Conservation (phyloP, 805 yeast genomes). For the Kodamaea sagamina region DNA sequence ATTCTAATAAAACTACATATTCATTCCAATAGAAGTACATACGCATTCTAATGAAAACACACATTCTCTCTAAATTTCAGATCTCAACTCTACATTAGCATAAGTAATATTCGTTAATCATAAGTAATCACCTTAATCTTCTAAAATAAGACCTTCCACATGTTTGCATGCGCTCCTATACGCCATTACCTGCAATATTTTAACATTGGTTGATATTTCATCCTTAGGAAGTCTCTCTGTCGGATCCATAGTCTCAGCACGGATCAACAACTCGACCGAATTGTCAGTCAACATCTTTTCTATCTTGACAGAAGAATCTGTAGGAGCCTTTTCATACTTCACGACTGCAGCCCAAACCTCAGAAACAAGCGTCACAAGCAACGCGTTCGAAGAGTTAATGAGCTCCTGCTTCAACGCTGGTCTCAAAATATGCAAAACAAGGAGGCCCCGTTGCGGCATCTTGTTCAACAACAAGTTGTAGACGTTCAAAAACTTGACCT, state of each 20-base stretch:
- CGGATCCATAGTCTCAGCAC: constrained; percentile 7
- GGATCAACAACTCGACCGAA: not conserved
- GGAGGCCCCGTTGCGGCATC: constrained; percentile 23
- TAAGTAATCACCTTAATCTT: constrained; percentile 22
- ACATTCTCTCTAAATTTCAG: not conserved
- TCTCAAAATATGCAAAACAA: constrained; percentile 35
- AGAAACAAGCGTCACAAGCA: constrained; percentile 29
- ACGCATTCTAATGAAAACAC: not conserved
- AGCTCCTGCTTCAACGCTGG: constrained; percentile 29
- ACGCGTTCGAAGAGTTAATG: constrained; percentile 29
- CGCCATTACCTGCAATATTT: constrained; percentile 33
- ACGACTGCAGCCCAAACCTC: constrained; percentile 25
- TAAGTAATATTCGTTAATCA: constrained; percentile 6
- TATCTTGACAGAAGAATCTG: constrained; percentile 10
- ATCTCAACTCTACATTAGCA: no score
- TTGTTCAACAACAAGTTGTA: constrained; percentile 28
- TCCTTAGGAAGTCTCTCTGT: constrained; percentile 1
- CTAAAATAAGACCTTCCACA: constrained; percentile 38
- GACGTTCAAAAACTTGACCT: constrained; percentile 30
- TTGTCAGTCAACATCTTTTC: constrained; percentile 21
- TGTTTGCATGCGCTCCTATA: constrained; percentile 39
- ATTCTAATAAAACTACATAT: no score
- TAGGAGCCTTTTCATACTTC: constrained; percentile 3
- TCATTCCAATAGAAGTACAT: no score
- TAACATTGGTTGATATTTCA: constrained; percentile 16